Percentiles rank a stretch among this genome's conserved stretches.
phyloP scores from a whole-genome alignment of 768 basidiomycete genomes.

The Pseudohyphozyma bogoriensis region DNA sequence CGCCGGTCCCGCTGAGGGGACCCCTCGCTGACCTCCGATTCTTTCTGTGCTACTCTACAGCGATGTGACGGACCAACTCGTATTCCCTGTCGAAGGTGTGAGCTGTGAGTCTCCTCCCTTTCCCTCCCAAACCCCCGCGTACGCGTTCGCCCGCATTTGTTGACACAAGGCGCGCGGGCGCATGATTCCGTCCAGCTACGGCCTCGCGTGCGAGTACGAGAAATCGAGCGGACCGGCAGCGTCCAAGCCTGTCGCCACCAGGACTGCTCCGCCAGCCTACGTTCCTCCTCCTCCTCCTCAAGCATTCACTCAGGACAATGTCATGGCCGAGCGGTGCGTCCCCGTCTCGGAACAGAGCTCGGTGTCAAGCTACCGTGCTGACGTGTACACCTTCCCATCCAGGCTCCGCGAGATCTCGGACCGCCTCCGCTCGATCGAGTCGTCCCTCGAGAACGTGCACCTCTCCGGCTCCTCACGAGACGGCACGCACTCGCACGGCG shows the following conservation, averaged over 20 bases:
- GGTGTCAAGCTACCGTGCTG: no score
- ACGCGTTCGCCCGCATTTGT: no score
- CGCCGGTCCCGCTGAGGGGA: neutral
- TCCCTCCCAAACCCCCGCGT: no score
- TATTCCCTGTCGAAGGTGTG: constrained; percentile 1
- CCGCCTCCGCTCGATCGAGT: constrained; percentile 5
- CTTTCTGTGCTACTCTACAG: neutral
- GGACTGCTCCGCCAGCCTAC: neutral
- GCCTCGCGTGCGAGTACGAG: neutral
- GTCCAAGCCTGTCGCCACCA: no score
- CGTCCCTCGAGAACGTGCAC: neutral
- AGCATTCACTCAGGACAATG: neutral
- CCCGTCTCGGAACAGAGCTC: no score
- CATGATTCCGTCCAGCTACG: neutral
- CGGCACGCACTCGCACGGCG: neutral
- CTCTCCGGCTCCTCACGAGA: neutral
- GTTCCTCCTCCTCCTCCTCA: neutral
- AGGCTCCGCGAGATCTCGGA: constrained; percentile 4
- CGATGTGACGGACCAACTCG: neutral
- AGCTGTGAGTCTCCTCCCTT: neutral
- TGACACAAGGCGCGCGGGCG: no score
- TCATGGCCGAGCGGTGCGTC: neutral
- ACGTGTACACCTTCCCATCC: fast-evolving
- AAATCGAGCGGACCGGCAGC: neutral
- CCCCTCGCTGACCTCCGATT: neutral